phyloP scores from a whole-genome alignment of 495 filamentous ascomycete genomes.

The Lasiosphaeria hispida region DNA sequence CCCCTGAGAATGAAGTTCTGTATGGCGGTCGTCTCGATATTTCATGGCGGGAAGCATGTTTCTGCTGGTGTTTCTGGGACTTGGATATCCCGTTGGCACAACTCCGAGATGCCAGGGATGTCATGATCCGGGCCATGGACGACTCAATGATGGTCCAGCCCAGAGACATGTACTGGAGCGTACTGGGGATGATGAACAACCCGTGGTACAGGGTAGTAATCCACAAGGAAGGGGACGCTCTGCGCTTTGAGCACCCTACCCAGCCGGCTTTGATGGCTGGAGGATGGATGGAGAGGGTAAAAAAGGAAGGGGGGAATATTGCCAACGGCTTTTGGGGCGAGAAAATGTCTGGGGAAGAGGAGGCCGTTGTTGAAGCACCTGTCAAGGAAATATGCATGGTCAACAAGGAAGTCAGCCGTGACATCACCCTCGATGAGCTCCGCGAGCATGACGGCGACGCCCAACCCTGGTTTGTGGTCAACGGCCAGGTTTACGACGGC shows the following conservation, averaged over 20 bases:
- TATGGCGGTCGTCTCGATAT: constrained; percentile 82
- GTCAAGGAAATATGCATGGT: constrained; percentile 77
- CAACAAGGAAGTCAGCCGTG: constrained; percentile 60
- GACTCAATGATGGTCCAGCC: constrained; percentile 86
- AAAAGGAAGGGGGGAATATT: constrained; percentile 79
- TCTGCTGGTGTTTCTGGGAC: constrained; percentile 96
- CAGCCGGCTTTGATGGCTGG: constrained; percentile 75
- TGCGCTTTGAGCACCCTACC: constrained; percentile 89
- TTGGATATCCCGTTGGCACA: constrained; percentile 64
- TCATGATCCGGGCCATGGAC: constrained; percentile 88
- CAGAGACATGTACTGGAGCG: constrained; percentile 95
- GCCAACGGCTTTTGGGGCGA: constrained; percentile 88
- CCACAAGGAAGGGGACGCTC: constrained; percentile 59
- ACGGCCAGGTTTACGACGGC: constrained; percentile 91
- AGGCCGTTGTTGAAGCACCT: constrained; percentile 33
- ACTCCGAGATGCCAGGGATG: constrained; percentile 63
- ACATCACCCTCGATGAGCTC: constrained; percentile 71
- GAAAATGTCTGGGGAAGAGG: constrained; percentile 58
- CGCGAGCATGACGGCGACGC: constrained; percentile 62
- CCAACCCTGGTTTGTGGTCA: constrained; percentile 87
- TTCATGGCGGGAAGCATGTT: constrained; percentile 74
- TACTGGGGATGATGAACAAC: constrained; percentile 99
- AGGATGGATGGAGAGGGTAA: constrained; percentile 97
- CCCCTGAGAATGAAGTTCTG: constrained; percentile 57
- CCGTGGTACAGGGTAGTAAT: constrained; percentile 88